Conservation (phyloP, 306 rosid species). For the Prosopis cineraria region DNA sequence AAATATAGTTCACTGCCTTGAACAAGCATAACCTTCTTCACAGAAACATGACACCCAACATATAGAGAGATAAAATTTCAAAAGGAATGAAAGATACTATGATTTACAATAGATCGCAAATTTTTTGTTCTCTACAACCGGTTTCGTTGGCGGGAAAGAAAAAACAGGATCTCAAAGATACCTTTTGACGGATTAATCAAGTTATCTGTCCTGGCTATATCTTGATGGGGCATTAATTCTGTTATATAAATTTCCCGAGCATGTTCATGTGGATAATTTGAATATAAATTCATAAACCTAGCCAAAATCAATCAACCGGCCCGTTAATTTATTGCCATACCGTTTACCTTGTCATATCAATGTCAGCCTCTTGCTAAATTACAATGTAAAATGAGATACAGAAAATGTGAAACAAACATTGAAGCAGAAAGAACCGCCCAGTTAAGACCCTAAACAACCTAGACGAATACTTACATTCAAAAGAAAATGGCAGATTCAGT, state of each 20-base stretch:
- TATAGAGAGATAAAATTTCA: not conserved
- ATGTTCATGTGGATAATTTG: conserved; percentile 1
- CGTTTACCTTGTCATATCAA: not conserved
- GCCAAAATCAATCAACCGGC: not conserved
- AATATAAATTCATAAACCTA: conserved; percentile 19
- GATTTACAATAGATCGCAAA: not conserved
- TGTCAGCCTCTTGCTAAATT: not conserved
- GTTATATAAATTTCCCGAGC: not conserved
- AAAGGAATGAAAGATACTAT: not conserved
- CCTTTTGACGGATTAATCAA: not conserved
- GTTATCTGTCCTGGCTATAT: not conserved
- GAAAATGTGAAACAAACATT: not conserved
- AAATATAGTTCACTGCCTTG: conserved; percentile 7
- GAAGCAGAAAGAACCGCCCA: not conserved
- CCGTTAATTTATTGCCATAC: not conserved
- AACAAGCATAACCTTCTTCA: not conserved
- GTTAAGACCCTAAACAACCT: not conserved
- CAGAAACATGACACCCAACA: not conserved
- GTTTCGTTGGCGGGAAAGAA: too few relatives aligned
- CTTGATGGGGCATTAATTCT: not conserved
- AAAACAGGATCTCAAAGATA: not conserved
- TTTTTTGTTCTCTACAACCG: not conserved
- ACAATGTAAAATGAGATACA: not conserved
- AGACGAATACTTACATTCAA: not conserved
- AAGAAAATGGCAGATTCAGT: not conserved